These are phyloP conservation scores for Leccinum subrobustum DNA, from an alignment of 1,284 basidiomycete genomes.

Conservation along the genomic window DNA sequence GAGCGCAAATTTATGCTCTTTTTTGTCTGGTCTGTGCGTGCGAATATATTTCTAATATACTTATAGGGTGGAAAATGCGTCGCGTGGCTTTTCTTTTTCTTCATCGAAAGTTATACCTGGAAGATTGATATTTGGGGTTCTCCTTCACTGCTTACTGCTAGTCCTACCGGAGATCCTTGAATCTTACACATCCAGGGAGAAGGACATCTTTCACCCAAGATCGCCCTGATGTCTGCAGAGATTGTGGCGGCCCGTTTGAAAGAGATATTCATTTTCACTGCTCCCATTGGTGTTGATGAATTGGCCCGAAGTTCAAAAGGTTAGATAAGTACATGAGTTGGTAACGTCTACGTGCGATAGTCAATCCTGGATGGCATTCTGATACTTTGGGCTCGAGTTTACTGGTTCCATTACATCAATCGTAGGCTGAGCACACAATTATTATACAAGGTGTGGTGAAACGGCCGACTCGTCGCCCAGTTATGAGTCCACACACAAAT, in stretches of 20 bases:
- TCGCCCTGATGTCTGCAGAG: conserved; percentile 34
- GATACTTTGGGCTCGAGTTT: not conserved
- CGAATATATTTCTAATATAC: conserved; percentile 23
- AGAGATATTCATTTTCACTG: conserved; percentile 24
- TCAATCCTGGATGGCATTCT: not conserved
- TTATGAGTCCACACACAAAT: not conserved
- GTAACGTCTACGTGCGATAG: not conserved
- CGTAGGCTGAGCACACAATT: not conserved
- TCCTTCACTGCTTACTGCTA: conserved; percentile 25
- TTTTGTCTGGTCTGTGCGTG: conserved; percentile 56
- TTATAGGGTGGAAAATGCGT: conserved; percentile 17
- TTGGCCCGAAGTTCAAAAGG: too few relatives aligned
- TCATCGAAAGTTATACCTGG: conserved; percentile 69
- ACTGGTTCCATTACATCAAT: not conserved
- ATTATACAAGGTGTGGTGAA: not conserved
- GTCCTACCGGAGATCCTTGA: conserved; percentile 49
- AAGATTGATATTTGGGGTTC: conserved; percentile 68
- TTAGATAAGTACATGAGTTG: not conserved
- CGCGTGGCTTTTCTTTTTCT: not conserved
- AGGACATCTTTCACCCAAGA: conserved; percentile 47
- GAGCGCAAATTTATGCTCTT: conserved; percentile 6
- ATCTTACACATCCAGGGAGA: conserved; percentile 49
- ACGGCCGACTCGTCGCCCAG: not conserved
- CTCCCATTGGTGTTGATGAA: not conserved
- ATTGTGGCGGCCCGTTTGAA: conserved; percentile 36